Conservation (phyloP, 2,329 filamentous ascomycete species). For the Aspergillus pseudoviridinutans region DNA sequence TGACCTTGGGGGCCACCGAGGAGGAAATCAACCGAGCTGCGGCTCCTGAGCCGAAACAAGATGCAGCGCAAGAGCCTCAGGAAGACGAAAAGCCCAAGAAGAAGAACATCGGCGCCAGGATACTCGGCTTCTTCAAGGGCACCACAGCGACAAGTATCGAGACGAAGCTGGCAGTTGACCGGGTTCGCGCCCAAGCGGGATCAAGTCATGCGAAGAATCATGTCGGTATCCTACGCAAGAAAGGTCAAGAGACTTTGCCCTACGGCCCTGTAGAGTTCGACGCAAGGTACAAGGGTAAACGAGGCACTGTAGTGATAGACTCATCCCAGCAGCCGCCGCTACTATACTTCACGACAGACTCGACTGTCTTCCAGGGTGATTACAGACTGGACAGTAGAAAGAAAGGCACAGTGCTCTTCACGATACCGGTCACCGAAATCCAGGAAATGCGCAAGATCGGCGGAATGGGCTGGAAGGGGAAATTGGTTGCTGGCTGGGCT, state of each 20-base stretch:
- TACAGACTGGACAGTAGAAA: slow-evolving; percentile 47
- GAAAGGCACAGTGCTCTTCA: slow-evolving; percentile 59
- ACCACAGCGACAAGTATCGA: slow-evolving; percentile 69
- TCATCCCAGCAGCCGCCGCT: slow-evolving; percentile 32
- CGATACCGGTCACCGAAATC: slow-evolving; percentile 66
- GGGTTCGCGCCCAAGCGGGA: slow-evolving; percentile 61
- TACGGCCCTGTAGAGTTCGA: slow-evolving; percentile 71
- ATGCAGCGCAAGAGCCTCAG: not conserved
- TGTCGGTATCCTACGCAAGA: slow-evolving; percentile 62
- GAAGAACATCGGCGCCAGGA: slow-evolving; percentile 44
- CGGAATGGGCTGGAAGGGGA: slow-evolving; percentile 79
- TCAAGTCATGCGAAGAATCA: slow-evolving; percentile 63
- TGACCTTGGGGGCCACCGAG: slow-evolving; percentile 57
- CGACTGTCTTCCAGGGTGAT: slow-evolving; percentile 25
- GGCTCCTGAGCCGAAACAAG: slow-evolving; percentile 48
- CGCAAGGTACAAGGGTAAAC: slow-evolving; percentile 64
- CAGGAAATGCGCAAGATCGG: slow-evolving; percentile 71
- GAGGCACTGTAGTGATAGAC: slow-evolving; percentile 66
- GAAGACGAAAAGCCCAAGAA: slow-evolving; percentile 7
- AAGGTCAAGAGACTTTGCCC: slow-evolving; percentile 34
- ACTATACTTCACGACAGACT: slow-evolving; percentile 59
- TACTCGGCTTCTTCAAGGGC: slow-evolving; percentile 63
- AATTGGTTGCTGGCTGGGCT: slow-evolving; percentile 76
- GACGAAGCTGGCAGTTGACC: slow-evolving; percentile 67
- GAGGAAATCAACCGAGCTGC: slow-evolving; percentile 65